Evolutionary conservation across 192 early-diverging fungal species (phyloP), one percentile per base, ranked within the genome.

Genomic region (Linnemannia exigua): DNA sequence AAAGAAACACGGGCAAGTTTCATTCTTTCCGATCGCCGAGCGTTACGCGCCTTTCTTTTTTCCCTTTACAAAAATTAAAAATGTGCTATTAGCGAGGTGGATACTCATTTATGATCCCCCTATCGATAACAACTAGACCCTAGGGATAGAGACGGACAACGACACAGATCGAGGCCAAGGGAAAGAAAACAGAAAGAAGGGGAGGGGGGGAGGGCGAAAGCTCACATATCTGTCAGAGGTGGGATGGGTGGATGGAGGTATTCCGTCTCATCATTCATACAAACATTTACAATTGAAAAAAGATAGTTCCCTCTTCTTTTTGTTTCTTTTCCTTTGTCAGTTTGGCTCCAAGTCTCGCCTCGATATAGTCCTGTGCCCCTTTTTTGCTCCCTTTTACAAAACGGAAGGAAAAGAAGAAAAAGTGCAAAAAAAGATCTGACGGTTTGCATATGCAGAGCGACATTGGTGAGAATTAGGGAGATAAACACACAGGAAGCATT

Each of bases 191-290:
- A n/a, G 41, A 44, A 44, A 44, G 41, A 9, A 44, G 50, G 3
- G 50, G 9, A 19, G 50, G 22, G n/a, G 50, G 50, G 5, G 17
- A n/a, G 52, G 22, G 52, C n/a, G 22, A 9, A 31, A 25, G 58
- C 58, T 63, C 58, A 31, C 58, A 63, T 63, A 63, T 15, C 58
- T 63, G 58, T 63, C 12, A 63, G 58, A 63, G 58, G 58, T 63
- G 28, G 58, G 58, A 31, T 63, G 28, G 58, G 22, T 22, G 31
- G 58, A 54, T 1, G 6, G n/a, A 25, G n/a, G n/a, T n/a, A n/a
- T n/a, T n/a, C n/a, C 41, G 9, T 44, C 41, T 3, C 0, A 3
- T n/a, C n/a, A 25, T 25, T 33, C 28, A 31, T 63, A 63, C 28
- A 33, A 14, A 6, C 0, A 63, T 9, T 9, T 28, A 9, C 9